Evolutionary conservation across 305 asterid genomes (phyloP).

Genomic region (Nicotiana rustica): DNA sequence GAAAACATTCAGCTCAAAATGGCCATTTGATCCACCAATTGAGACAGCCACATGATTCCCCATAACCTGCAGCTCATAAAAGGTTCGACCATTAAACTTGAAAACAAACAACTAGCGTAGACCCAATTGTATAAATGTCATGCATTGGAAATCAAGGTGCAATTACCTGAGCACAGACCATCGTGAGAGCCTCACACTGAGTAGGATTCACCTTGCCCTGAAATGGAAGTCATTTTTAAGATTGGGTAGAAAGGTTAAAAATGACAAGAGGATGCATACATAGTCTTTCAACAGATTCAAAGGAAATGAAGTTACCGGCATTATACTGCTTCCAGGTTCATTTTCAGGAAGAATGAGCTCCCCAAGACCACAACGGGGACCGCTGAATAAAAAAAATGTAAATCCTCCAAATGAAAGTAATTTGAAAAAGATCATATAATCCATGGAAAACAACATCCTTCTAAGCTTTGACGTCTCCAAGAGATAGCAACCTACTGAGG

Average conservation of each 20-base stretch:
- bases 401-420: constrained; percentile 29
- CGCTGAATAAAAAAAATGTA: constrained; percentile 57
- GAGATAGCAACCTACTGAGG: constrained; percentile 28
- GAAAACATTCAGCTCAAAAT: constrained; percentile 90
- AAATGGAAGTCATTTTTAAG: constrained; percentile 34
- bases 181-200: constrained; percentile 93
- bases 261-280: constrained; percentile 14
- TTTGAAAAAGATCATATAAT: neutral
- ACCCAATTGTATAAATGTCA: neutral
- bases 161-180: constrained; percentile 95
- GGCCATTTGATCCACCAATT: constrained; percentile 92
- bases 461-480: neutral
- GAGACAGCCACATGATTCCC: constrained; percentile 94
- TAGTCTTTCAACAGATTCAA: constrained; percentile 19
- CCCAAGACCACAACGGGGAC: constrained; percentile 99
- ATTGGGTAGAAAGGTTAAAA: constrained; percentile 27
- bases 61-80: constrained; percentile 71
- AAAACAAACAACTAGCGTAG: neutral
- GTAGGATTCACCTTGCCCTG: constrained; percentile 95
- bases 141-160: neutral
- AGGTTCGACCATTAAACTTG: constrained; percentile 12
- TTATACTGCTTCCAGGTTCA: constrained; percentile 99
- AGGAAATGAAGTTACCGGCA: constrained; percentile 71
- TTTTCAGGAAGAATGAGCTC: constrained; percentile 98
- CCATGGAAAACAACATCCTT: neutral